Evolutionary conservation across 805 yeast genomes (phyloP).

Genomic region (Candida mattraensis): DNA sequence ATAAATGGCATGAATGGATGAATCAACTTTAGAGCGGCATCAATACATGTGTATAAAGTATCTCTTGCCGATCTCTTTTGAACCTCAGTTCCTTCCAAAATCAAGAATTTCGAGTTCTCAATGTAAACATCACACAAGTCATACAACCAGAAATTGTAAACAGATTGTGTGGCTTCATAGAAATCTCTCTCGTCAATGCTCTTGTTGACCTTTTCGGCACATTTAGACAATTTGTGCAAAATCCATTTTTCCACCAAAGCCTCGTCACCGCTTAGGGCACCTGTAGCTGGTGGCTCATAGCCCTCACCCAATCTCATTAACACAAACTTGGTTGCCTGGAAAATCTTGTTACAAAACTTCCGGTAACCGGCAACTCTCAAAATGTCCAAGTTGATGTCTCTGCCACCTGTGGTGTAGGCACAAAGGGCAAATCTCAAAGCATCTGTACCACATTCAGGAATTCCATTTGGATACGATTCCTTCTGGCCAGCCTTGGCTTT

Average conservation of each 20-base stretch:
- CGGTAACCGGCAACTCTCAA: conserved; percentile 98
- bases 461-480: conserved; percentile 91
- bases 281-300: conserved; percentile 74
- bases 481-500: conserved; percentile 88
- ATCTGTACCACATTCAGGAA: conserved; percentile 99
- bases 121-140: conserved; percentile 97
- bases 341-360: conserved; percentile 98
- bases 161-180: conserved; percentile 79
- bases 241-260: conserved; percentile 97
- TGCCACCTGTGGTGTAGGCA: conserved; percentile 98
- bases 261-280: conserved; percentile 67
- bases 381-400: conserved; percentile 95
- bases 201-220: conserved; percentile 63
- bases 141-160: conserved; percentile 92
- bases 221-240: conserved; percentile 74
- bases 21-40: conserved; percentile 84
- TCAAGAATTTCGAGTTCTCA: conserved; percentile 92
- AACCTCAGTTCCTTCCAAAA: conserved; percentile 83
- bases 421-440: conserved; percentile 97
- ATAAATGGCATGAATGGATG: conserved; percentile 99
- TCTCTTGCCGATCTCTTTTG: conserved; percentile 91
- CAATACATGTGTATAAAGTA: conserved; percentile 89
- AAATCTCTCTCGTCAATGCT: conserved; percentile 84
- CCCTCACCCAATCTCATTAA: conserved; percentile 89
- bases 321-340: conserved; percentile 97